These are phyloP conservation scores for Pseudogymnoascus sp. DNA, from an alignment of 2,329 filamentous ascomycete genomes.

Conservation along the genomic window DNA sequence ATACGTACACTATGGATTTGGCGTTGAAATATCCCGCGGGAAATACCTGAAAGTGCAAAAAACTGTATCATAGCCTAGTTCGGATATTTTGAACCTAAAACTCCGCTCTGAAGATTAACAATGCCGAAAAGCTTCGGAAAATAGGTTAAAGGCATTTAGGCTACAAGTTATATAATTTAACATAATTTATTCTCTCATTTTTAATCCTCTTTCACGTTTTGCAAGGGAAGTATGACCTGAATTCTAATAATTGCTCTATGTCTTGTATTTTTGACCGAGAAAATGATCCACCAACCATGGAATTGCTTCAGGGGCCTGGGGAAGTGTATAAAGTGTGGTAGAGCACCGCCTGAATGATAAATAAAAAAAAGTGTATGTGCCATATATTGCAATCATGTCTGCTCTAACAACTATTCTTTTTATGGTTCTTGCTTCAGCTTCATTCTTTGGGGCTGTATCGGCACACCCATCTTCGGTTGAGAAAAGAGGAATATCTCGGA, in stretches of 20 bases:
- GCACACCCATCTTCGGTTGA: not conserved
- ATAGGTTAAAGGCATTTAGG: not conserved
- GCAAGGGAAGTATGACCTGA: not conserved
- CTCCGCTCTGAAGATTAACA: not conserved
- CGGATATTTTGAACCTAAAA: not conserved
- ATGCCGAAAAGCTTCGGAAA: not conserved
- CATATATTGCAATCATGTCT: not conserved
- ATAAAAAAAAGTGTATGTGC: not conserved
- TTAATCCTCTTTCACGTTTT: not conserved
- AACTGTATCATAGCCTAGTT: not conserved
- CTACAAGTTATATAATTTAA: not conserved
- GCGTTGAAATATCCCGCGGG: not conserved
- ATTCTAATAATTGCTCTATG: not conserved
- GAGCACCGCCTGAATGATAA: not conserved
- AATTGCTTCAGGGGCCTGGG: not conserved
- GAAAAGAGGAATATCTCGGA: not conserved
- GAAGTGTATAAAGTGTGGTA: not conserved
- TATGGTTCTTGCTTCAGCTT: not conserved
- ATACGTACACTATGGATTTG: too few species aligned
- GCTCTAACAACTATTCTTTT: not conserved
- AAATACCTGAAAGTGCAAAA: not conserved
- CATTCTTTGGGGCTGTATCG: not conserved
- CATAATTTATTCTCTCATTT: not conserved
- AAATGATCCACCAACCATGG: not conserved
- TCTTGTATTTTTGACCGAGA: not conserved